A percentile compares a stretch with the other conserved stretches of the same genome.
These are phyloP conservation scores for Arxiozyma heterogenica DNA, from an alignment of 1,139 yeast genomes.

Conservation along the genomic window DNA sequence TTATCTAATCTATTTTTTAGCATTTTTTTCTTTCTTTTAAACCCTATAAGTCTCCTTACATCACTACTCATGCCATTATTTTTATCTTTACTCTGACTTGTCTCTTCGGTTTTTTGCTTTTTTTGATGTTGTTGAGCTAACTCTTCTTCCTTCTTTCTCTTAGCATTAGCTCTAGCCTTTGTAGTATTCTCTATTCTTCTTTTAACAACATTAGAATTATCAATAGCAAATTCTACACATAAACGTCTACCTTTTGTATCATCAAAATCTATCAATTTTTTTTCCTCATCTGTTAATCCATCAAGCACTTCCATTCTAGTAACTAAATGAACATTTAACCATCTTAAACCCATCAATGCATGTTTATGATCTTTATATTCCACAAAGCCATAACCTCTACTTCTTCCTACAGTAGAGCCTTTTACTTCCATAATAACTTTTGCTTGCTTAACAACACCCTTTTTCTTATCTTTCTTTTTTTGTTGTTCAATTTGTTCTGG, in stretches of 20 bases:
- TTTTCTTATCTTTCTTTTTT: slow-evolving; percentile 56
- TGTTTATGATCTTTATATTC: slow-evolving; percentile 88
- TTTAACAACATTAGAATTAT: slow-evolving; percentile 85
- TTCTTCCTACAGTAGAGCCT: slow-evolving; percentile 77
- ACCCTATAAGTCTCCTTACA: slow-evolving; percentile 54
- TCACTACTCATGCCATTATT: slow-evolving; percentile 42
- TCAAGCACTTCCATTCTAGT: slow-evolving; percentile 57
- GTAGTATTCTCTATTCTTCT: slow-evolving; percentile 70
- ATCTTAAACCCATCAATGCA: slow-evolving; percentile 93
- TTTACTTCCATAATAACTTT: slow-evolving; percentile 88
- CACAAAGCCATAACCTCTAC: slow-evolving; percentile 93
- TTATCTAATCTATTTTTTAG: slow-evolving; percentile 18
- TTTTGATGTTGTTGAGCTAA: slow-evolving; percentile 32
- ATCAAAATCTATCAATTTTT: slow-evolving; percentile 44
- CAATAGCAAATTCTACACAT: slow-evolving; percentile 92
- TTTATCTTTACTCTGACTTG: slow-evolving; percentile 16
- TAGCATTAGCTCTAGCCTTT: slow-evolving; percentile 37
- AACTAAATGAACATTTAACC: slow-evolving; percentile 92
- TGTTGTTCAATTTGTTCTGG: slow-evolving; percentile 39
- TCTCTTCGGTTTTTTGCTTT: slow-evolving; percentile 31
- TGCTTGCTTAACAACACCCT: slow-evolving; percentile 89
- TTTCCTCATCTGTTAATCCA: slow-evolving; percentile 66
- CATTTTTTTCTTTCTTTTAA: slow-evolving; percentile 58
- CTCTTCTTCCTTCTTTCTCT: slow-evolving; percentile 30
- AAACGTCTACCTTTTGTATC: slow-evolving; percentile 58